Percentiles rank a stretch among this genome's conserved stretches.
These are phyloP conservation scores for Cercophora newfieldiana DNA, from an alignment of 495 filamentous ascomycete species.

Conservation along the genomic window DNA sequence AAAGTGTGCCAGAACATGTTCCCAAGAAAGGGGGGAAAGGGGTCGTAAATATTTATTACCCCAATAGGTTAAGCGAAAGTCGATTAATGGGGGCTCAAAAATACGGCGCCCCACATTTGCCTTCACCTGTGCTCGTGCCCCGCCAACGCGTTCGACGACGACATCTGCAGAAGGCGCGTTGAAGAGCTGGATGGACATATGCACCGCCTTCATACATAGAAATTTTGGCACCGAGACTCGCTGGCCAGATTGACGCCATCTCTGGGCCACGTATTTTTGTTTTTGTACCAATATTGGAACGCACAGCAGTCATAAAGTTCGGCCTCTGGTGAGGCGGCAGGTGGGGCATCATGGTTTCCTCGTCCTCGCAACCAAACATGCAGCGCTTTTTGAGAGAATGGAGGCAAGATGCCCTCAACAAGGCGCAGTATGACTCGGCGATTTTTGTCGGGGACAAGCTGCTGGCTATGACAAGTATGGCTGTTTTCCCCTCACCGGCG, in stretches of 20 bases:
- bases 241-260: neutral
- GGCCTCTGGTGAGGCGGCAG: neutral
- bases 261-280: neutral
- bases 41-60: neutral
- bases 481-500: neutral
- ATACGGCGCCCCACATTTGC: neutral
- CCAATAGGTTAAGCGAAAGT: neutral
- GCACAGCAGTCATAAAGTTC: neutral
- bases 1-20: no score
- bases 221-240: neutral
- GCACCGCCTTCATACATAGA: neutral
- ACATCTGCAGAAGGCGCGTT: neutral
- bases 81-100: no score
- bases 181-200: neutral
- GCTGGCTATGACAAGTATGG: slow-evolving; percentile 83
- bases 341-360: slow-evolving; percentile 22
- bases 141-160: neutral
- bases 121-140: neutral
- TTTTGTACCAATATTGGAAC: neutral
- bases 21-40: neutral
- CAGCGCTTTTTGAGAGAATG: slow-evolving; percentile 88
- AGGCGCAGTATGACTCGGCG: slow-evolving; percentile 91
- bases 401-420: slow-evolving; percentile 89
- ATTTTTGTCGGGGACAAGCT: slow-evolving; percentile 98
- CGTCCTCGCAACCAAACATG: slow-evolving; percentile 55